These are phyloP conservation scores for Xylaria multiplex DNA, from an alignment of 2,329 filamentous ascomycete genomes.

Conservation along the genomic window DNA sequence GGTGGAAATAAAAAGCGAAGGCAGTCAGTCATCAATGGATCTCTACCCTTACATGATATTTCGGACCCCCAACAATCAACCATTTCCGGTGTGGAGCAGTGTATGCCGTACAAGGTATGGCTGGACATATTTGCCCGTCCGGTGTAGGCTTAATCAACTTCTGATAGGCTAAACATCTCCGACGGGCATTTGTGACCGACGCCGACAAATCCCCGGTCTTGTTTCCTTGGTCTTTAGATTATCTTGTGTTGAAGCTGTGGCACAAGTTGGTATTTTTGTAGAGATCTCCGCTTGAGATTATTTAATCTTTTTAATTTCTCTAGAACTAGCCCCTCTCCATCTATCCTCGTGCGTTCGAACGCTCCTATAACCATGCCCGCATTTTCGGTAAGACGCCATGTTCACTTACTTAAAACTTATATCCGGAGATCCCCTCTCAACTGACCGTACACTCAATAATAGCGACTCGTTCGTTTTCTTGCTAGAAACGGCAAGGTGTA, in stretches of 20 bases:
- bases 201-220: slow-evolving; percentile 7
- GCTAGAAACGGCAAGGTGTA: slow-evolving; percentile 75
- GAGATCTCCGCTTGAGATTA: background rate
- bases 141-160: slow-evolving; percentile 16
- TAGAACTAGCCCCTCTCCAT: slow-evolving; percentile 46
- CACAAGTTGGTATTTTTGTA: background rate
- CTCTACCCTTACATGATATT: background rate
- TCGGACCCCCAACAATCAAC: slow-evolving; percentile 13
- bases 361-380: slow-evolving; percentile 42
- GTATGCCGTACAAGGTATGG: slow-evolving; percentile 2
- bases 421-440: background rate
- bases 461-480: slow-evolving; percentile 79
- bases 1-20: background rate
- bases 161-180: slow-evolving; percentile 29
- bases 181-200: slow-evolving; percentile 8
- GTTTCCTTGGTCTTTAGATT: background rate
- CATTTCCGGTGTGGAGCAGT: slow-evolving; percentile 20
- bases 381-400: slow-evolving; percentile 56
- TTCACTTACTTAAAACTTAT: slow-evolving; percentile 1
- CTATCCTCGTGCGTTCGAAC: background rate
- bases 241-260: background rate
- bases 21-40: background rate
- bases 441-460: slow-evolving; percentile 26
- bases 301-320: background rate
- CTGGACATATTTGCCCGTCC: slow-evolving; percentile 21